Conservation (phyloP, 495 filamentous ascomycete genomes). For the Trichoderma asperelloides region DNA sequence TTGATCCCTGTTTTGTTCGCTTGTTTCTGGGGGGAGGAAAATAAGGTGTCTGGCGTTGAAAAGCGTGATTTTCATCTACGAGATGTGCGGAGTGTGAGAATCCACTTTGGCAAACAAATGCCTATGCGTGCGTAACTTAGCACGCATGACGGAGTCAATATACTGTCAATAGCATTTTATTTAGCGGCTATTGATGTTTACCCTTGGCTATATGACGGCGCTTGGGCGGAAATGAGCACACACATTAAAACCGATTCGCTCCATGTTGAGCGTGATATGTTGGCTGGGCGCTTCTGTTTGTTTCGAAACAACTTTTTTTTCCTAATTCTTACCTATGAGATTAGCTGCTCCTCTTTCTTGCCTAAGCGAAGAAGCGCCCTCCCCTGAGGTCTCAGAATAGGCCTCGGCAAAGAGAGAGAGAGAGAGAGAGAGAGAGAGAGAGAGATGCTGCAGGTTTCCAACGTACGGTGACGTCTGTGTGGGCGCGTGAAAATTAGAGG, state of each 20-base stretch:
- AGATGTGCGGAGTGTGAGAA: too few species aligned
- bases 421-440: background rate
- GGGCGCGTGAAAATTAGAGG: background rate
- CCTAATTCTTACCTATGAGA: too few species aligned
- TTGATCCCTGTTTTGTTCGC: background rate
- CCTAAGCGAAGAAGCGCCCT: background rate
- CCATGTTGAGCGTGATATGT: background rate
- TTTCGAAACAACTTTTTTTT: too few species aligned
- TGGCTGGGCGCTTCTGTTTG: background rate
- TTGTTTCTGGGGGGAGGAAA: too few species aligned
- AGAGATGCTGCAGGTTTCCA: background rate
- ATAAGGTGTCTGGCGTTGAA: too few species aligned
- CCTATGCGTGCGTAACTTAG: too few species aligned
- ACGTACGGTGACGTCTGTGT: background rate
- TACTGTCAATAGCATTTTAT: too few species aligned
- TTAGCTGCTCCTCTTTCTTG: too few species aligned
- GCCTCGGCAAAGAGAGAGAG: background rate
- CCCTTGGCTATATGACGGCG: background rate
- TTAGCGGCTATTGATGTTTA: too few species aligned
- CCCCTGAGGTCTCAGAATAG: background rate
- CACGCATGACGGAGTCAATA: too few species aligned
- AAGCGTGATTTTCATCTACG: too few species aligned
- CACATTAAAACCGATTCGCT: background rate
- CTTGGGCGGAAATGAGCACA: background rate
- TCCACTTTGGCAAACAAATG: too few species aligned